phyloP scores from a whole-genome alignment of 768 basidiomycete species.

The Suillus fuscotomentosus region DNA sequence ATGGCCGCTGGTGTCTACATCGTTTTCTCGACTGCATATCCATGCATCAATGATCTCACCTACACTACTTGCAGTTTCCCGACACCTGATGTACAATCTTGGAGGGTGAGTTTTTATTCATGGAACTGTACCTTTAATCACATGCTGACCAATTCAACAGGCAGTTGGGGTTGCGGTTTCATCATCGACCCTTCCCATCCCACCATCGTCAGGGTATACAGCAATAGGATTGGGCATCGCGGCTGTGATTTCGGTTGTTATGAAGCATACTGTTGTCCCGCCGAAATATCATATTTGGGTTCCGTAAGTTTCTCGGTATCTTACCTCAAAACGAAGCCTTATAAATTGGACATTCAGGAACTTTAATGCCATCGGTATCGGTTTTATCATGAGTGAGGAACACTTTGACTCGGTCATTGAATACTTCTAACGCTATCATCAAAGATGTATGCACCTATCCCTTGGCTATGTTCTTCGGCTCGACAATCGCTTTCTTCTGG shows the following conservation, averaged over 20 bases:
- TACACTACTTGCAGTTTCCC: slow-evolving; percentile 22
- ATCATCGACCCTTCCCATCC: slow-evolving; percentile 36
- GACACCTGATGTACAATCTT: slow-evolving; percentile 24
- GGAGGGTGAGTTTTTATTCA: slow-evolving; percentile 13
- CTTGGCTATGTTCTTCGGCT: slow-evolving; percentile 23
- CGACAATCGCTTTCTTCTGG: slow-evolving; percentile 23
- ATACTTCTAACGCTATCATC: background rate
- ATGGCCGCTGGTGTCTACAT: slow-evolving; percentile 57
- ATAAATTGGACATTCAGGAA: slow-evolving; percentile 11
- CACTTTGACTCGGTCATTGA: background rate
- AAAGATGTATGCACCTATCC: slow-evolving; percentile 23
- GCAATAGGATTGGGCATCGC: slow-evolving; percentile 52
- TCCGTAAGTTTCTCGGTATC: slow-evolving; percentile 13
- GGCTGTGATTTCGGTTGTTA: slow-evolving; percentile 43
- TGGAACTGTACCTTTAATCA: background rate
- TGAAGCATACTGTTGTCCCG: slow-evolving; percentile 31
- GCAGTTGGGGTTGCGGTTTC: slow-evolving; percentile 20
- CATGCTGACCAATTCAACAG: slow-evolving; percentile 4
- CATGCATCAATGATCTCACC: slow-evolving; percentile 45
- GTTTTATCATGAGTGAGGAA: slow-evolving; percentile 10
- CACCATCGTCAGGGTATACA: slow-evolving; percentile 53
- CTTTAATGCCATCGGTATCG: slow-evolving; percentile 27
- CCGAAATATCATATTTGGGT: slow-evolving; percentile 20
- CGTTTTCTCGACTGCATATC: slow-evolving; percentile 59
- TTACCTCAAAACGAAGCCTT: background rate